Evolutionary conservation across 2,329 filamentous ascomycete genomes (phyloP).

Genomic region (Botrytis fabae): DNA sequence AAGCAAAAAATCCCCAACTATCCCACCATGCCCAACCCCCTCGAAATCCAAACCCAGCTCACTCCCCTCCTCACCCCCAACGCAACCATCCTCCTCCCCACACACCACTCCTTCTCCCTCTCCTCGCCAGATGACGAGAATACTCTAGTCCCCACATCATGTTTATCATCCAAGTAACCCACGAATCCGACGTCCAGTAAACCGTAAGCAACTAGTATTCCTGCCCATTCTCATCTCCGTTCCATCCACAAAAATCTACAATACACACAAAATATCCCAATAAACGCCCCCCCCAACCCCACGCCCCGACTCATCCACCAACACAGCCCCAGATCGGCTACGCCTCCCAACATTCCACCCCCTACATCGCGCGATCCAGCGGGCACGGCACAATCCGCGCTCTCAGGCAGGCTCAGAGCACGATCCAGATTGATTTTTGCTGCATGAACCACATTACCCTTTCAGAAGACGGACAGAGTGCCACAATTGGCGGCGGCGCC

Average conservation of each 20-base stretch:
- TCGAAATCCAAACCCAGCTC: background rate
- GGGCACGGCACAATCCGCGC: slow-evolving; percentile 47
- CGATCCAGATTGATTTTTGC: slow-evolving; percentile 10
- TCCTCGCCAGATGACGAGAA: slow-evolving; percentile 3
- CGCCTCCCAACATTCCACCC: slow-evolving; percentile 7
- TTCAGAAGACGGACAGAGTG: background rate
- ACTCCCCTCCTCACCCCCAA: background rate
- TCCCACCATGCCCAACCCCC: background rate
- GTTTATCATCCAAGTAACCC: background rate
- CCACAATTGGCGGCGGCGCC: slow-evolving; percentile 8
- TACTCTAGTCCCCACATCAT: background rate
- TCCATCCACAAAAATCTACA: too few relatives aligned
- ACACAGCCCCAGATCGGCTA: slow-evolving; percentile 10
- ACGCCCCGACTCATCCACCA: background rate
- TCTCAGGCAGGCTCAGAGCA: slow-evolving; percentile 19
- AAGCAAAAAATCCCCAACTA: background rate
- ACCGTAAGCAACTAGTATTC: background rate
- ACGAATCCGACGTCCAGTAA: slow-evolving; percentile 2
- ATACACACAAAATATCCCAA: background rate
- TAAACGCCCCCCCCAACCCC: background rate
- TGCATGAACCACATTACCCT: background rate
- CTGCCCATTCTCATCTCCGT: background rate
- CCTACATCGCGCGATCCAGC: slow-evolving; percentile 50
- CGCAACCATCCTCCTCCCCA: background rate
- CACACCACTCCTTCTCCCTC: background rate